Percentiles rank a stretch among this genome's conserved stretches.
Evolutionary conservation across 1,284 basidiomycete genomes (phyloP).

Genomic region (Cutaneotrichosporon cutaneum): DNA sequence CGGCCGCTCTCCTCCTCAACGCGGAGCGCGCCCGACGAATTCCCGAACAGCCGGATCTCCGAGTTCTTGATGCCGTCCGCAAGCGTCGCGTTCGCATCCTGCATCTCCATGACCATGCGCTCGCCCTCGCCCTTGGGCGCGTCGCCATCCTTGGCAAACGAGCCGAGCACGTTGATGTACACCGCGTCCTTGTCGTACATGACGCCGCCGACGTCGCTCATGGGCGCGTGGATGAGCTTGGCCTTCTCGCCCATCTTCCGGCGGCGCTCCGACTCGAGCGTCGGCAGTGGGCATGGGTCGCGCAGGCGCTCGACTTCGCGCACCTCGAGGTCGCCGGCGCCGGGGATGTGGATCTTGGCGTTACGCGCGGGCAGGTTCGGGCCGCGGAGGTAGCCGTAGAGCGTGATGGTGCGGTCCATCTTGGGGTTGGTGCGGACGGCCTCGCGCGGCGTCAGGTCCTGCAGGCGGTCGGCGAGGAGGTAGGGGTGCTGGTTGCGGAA

Average conservation of each 20-base stretch:
- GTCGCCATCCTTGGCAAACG: slow-evolving; percentile 66
- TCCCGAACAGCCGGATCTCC: slow-evolving; percentile 80
- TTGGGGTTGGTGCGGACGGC: slow-evolving; percentile 78
- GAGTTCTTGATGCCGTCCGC: slow-evolving; percentile 78
- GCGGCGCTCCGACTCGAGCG: slow-evolving; percentile 86
- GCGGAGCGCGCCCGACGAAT: slow-evolving; percentile 65
- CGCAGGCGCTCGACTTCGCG: slow-evolving; percentile 71
- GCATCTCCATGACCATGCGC: slow-evolving; percentile 94
- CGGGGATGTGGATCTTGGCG: slow-evolving; percentile 88
- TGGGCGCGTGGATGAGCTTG: slow-evolving; percentile 93
- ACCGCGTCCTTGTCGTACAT: slow-evolving; percentile 99
- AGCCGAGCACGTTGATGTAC: slow-evolving; percentile 95
- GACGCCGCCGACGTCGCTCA: slow-evolving; percentile 97
- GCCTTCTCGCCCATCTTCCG: slow-evolving; percentile 93
- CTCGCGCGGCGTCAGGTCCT: slow-evolving; percentile 91
- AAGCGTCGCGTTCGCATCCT: slow-evolving; percentile 79
- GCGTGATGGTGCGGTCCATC: slow-evolving; percentile 75
- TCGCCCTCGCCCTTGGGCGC: slow-evolving; percentile 84
- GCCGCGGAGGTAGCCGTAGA: slow-evolving; percentile 93
- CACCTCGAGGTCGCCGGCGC: slow-evolving; percentile 82
- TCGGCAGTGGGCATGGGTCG: slow-evolving; percentile 94
- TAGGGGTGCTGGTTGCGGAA: slow-evolving; percentile 95
- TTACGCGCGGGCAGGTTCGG: slow-evolving; percentile 78
- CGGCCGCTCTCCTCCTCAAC: slow-evolving; percentile 32
- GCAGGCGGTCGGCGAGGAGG: slow-evolving; percentile 90